phyloP scores from a whole-genome alignment of 1,139 yeast genomes.

The Blastobotrys indianensis region DNA sequence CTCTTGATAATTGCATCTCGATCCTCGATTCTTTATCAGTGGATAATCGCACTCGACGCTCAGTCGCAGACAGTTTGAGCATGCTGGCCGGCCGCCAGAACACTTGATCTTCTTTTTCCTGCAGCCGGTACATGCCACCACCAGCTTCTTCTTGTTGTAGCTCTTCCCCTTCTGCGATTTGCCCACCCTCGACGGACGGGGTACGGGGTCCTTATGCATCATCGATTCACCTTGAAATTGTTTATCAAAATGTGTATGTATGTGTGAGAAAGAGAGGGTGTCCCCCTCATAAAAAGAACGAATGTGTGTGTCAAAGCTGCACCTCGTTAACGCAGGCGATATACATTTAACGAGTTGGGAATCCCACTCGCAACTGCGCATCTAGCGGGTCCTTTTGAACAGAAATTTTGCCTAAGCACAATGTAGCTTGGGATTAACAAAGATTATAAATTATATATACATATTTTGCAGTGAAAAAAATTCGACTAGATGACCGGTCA shows the following conservation, averaged over 20 bases:
- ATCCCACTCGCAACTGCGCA: background rate
- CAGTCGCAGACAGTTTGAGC: slow-evolving; percentile 34
- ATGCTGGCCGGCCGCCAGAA: slow-evolving; percentile 37
- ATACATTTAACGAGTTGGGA: background rate
- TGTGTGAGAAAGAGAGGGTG: no score
- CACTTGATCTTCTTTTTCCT: slow-evolving; percentile 36
- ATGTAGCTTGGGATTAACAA: no score
- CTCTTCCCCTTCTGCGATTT: background rate
- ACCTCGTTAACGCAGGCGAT: background rate
- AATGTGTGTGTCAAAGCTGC: background rate
- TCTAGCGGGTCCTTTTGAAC: background rate
- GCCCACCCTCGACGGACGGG: no score
- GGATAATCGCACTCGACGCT: slow-evolving; percentile 35
- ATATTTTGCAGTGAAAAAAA: no score
- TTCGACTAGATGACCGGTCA: no score
- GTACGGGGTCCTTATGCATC: no score
- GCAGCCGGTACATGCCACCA: slow-evolving; percentile 35
- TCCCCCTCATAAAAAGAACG: background rate
- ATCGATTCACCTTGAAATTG: background rate
- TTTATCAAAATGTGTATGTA: no score
- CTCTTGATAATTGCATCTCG: slow-evolving; percentile 35
- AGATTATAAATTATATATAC: no score
- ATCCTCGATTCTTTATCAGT: slow-evolving; percentile 34
- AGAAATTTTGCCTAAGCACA: no score
- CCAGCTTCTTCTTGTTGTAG: slow-evolving; percentile 26